Base-by-base conservation (phyloP, 345 rosid species). In the Psidium guajava region DNA sequence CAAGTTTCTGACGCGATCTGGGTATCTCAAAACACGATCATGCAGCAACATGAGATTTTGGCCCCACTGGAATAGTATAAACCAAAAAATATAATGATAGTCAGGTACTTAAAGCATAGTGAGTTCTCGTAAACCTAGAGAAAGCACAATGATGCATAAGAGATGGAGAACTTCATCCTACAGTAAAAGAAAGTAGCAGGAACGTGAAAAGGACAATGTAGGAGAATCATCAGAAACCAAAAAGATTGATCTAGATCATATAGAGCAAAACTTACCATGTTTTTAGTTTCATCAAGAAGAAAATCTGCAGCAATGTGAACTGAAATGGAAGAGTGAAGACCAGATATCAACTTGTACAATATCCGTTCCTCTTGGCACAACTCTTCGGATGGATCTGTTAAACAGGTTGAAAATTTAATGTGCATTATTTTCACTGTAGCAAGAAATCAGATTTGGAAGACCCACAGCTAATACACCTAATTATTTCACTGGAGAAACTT, bases 311-410 rank as follows among this genome's bases (percentile, higher is more conserved):
- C 98, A 86, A 96, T 93, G 85, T 96, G 99, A 87, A 93, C 88
- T 11, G 99, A 93, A 84, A 97, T 97, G 83, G 99, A 97, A 55
- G 99, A 96, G 89, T 97, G 99, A 87, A 96, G 95, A 82, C 99
- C 99, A 64, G 99, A 97, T 90, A 97, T 92, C 92, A 96, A 87
- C 90, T 97, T 96, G 93, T 97, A 96, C 85, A 97, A 87, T 82
- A 95, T 91, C 58, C 88, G 95, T 88, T 97, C 98, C 87, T 96
- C 99, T 90, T 93, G 98, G 88, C 99, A 96, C 40, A 89, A 85
- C 82, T 92, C 94, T 87, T 89, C 94, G 80, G 96, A 93, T 85
- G 95, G 89, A 90, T 94, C 99, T 97, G 93, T 87, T 85, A 59
- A 84, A 81, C 18, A 44, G n/a, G 54, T 44, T 28, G 55, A 54